phyloP scores from a whole-genome alignment of 371 early-diverging fungal genomes.

The Syncephalastrum monosporum region DNA sequence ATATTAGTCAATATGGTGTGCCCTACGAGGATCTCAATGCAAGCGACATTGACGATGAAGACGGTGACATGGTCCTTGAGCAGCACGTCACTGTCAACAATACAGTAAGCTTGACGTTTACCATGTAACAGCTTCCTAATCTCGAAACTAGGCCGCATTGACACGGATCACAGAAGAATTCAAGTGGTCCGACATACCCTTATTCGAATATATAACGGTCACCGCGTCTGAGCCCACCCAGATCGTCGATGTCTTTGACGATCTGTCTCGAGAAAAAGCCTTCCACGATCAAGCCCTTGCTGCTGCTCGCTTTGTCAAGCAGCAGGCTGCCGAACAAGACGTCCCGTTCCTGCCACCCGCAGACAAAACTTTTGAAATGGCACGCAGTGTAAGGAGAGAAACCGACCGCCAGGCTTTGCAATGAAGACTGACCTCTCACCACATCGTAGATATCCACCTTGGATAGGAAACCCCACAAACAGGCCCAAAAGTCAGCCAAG shows the following conservation, averaged over 20 bases:
- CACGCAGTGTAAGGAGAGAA: slow-evolving; percentile 86
- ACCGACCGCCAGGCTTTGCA: slow-evolving; percentile 32
- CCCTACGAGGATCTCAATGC: slow-evolving; percentile 33
- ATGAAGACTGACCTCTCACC: not conserved
- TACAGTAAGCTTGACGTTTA: slow-evolving; percentile 43
- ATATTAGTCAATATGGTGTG: slow-evolving; percentile 10
- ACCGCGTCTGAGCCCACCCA: slow-evolving; percentile 62
- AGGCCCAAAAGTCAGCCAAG: slow-evolving; percentile 2
- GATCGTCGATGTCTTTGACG: slow-evolving; percentile 75
- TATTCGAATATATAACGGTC: slow-evolving; percentile 80
- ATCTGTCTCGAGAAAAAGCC: slow-evolving; percentile 87
- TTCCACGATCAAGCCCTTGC: slow-evolving; percentile 88
- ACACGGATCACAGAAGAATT: slow-evolving; percentile 61
- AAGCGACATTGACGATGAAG: slow-evolving; percentile 42
- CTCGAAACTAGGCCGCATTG: slow-evolving; percentile 53
- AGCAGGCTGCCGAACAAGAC: slow-evolving; percentile 56
- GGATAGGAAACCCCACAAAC: slow-evolving; percentile 11
- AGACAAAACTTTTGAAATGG: slow-evolving; percentile 81
- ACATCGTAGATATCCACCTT: slow-evolving; percentile 13
- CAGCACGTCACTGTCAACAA: slow-evolving; percentile 73
- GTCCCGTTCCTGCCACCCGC: slow-evolving; percentile 81
- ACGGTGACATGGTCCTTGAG: slow-evolving; percentile 60
- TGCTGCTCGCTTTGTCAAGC: slow-evolving; percentile 67
- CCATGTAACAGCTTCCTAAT: not conserved
- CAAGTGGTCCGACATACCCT: slow-evolving; percentile 69